These are phyloP conservation scores for Aspergillus asperescens DNA, from an alignment of 495 filamentous ascomycete genomes.

Conservation along the genomic window DNA sequence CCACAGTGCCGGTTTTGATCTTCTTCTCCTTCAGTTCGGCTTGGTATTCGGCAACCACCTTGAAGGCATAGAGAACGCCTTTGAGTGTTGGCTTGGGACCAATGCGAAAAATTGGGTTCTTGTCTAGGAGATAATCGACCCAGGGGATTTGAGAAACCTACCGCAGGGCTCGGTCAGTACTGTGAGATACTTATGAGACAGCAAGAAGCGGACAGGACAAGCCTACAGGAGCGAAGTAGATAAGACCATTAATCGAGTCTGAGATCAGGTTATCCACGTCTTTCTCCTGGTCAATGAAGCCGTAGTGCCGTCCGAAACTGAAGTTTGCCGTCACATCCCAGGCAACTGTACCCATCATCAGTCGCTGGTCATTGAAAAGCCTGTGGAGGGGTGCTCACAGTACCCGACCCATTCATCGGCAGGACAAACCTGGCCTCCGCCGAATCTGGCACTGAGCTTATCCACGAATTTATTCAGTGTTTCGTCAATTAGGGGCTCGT, in stretches of 20 bases:
- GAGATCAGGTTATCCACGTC: conserved; percentile 20
- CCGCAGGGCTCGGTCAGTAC: background rate
- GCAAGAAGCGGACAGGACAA: too few relatives aligned
- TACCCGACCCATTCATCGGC: conserved; percentile 13
- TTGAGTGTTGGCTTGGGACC: conserved; percentile 21
- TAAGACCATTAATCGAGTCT: conserved; percentile 23
- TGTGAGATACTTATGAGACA: too few relatives aligned
- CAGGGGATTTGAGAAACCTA: conserved; percentile 33
- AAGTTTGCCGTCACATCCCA: conserved; percentile 34
- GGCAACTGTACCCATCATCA: conserved; percentile 21
- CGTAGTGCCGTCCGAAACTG: conserved; percentile 25
- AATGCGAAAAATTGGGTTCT: conserved; percentile 44
- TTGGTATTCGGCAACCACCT: conserved; percentile 17
- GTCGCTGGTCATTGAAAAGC: background rate
- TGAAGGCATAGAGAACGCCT: conserved; percentile 24
- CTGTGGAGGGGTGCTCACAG: conserved; percentile 5
- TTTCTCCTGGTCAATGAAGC: conserved; percentile 13
- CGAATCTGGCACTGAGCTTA: conserved; percentile 22
- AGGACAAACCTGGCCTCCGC: conserved; percentile 8
- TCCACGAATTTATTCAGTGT: conserved; percentile 25
- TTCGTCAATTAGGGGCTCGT: conserved; percentile 24
- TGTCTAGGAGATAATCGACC: conserved; percentile 55
- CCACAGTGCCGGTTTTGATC: conserved; percentile 4
- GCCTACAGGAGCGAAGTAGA: conserved; percentile 33
- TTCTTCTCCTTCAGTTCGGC: conserved; percentile 23